Percentiles rank a stretch among this genome's conserved stretches.
phyloP scores from a whole-genome alignment of 2,329 filamentous ascomycete genomes.

The Amphichorda felina region DNA sequence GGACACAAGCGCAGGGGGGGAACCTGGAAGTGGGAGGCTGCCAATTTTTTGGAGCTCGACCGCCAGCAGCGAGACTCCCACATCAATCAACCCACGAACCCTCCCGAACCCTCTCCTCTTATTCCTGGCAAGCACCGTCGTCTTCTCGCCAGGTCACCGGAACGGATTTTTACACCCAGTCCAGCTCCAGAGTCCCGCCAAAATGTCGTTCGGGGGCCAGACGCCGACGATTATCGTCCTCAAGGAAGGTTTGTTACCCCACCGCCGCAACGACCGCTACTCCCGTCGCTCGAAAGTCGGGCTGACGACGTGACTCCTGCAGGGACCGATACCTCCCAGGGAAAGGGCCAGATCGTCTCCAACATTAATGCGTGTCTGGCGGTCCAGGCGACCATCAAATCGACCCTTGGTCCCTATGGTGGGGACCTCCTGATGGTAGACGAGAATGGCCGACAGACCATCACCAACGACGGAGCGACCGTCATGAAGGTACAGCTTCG shows the following conservation, averaged over 20 bases:
- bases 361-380: slow-evolving; percentile 98
- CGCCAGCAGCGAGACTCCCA: slow-evolving; percentile 15
- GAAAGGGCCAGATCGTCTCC: slow-evolving; percentile 89
- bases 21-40: slow-evolving; percentile 23
- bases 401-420: slow-evolving; percentile 90
- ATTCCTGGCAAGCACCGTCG: slow-evolving; percentile 2
- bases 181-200: slow-evolving; percentile 12
- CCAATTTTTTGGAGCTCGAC: slow-evolving; percentile 38
- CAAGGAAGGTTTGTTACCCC: slow-evolving; percentile 70
- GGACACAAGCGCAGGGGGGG: slow-evolving; percentile 7
- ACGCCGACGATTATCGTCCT: slow-evolving; percentile 97
- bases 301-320: background rate
- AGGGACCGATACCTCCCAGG: slow-evolving; percentile 97
- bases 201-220: slow-evolving; percentile 94
- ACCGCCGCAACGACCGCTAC: slow-evolving; percentile 17
- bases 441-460: slow-evolving; percentile 89
- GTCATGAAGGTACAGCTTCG: slow-evolving; percentile 76
- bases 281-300: slow-evolving; percentile 2
- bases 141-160: slow-evolving; percentile 1
- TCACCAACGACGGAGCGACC: slow-evolving; percentile 97
- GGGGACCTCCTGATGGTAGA: slow-evolving; percentile 94
- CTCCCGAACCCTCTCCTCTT: background rate
- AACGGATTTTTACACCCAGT: slow-evolving; percentile 1
- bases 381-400: slow-evolving; percentile 91
- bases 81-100: slow-evolving; percentile 13